Evolutionary conservation across 148 eudicot species (phyloP).

Genomic region (Cornus suecica): DNA sequence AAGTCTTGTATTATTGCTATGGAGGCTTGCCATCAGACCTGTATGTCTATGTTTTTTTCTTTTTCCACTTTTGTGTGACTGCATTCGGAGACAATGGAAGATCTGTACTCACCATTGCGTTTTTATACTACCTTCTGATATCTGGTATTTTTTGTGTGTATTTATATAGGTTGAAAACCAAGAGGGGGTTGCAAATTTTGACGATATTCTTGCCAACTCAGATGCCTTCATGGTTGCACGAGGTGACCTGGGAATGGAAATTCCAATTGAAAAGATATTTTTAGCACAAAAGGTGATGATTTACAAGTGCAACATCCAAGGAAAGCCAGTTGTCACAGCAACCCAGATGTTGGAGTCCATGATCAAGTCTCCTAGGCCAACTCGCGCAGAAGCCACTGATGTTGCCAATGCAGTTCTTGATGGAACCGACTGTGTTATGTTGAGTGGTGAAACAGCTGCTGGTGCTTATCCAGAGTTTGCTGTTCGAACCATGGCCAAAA

Average conservation of each 20-base stretch:
- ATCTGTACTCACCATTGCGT: too few relatives aligned
- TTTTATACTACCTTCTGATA: not conserved
- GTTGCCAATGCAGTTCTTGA: conserved; percentile 58
- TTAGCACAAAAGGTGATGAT: conserved; percentile 52
- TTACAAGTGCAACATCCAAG: conserved; percentile 54
- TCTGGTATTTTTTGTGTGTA: not conserved
- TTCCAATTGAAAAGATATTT: conserved; percentile 52
- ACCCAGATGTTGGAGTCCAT: conserved; percentile 58
- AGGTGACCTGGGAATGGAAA: conserved; percentile 56
- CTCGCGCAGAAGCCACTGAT: conserved; percentile 55
- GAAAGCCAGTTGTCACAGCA: conserved; percentile 53
- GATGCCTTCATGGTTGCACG: conserved; percentile 58
- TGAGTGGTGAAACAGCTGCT: conserved; percentile 57
- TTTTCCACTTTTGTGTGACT: too few relatives aligned
- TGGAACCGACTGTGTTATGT: conserved; percentile 57
- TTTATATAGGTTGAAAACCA: conserved; percentile 46
- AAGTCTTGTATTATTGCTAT: too few relatives aligned
- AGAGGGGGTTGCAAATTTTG: conserved; percentile 58
- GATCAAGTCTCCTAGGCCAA: conserved; percentile 56
- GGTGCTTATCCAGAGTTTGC: conserved; percentile 58
- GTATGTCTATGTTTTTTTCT: too few relatives aligned
- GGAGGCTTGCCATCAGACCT: not conserved
- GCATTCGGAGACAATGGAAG: not conserved
- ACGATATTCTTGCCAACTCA: conserved; percentile 48
- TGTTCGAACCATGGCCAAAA: conserved; percentile 50